phyloP scores from a whole-genome alignment of 148 eudicot species.

The Rhododendron griersonianum region DNA sequence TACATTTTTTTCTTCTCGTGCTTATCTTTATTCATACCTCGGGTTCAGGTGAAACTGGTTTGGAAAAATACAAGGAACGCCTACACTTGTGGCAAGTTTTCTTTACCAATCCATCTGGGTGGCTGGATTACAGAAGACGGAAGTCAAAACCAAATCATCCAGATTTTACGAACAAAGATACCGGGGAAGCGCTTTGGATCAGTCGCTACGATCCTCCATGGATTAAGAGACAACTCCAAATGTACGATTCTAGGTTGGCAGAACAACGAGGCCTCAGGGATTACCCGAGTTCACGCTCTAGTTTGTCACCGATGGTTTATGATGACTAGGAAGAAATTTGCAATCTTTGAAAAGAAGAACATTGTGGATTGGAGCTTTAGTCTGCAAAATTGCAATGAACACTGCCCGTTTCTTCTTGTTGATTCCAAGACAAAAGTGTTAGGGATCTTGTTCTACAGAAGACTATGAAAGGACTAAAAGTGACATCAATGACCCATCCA shows the following conservation, averaged over 20 bases:
- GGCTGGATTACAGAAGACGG: slow-evolving; percentile 50
- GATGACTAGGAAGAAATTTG: slow-evolving; percentile 9
- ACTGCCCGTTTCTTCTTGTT: neutral
- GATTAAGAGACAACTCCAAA: slow-evolving; percentile 52
- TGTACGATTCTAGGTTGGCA: slow-evolving; percentile 35
- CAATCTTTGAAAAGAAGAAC: neutral
- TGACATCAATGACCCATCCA: neutral
- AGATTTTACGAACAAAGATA: slow-evolving; percentile 63
- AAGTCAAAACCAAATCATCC: slow-evolving; percentile 47
- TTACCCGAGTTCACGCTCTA: neutral
- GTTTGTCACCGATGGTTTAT: slow-evolving; percentile 10
- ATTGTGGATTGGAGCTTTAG: too few species aligned
- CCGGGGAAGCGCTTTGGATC: slow-evolving; percentile 75
- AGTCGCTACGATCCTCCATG: slow-evolving; percentile 49
- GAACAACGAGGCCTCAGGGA: slow-evolving; percentile 1
- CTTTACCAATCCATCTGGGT: slow-evolving; percentile 53
- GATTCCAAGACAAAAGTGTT: neutral
- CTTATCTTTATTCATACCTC: neutral
- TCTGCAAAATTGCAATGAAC: neutral
- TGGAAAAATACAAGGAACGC: slow-evolving; percentile 28
- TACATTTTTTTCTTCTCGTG: neutral
- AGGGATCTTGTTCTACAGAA: neutral
- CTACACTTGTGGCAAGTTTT: slow-evolving; percentile 61
- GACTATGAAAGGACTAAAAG: neutral
- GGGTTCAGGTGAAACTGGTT: slow-evolving; percentile 27